These are phyloP conservation scores for Magnolia officinalis DNA, from an alignment of 164 flowering plant genomes.

Conservation along the genomic window DNA sequence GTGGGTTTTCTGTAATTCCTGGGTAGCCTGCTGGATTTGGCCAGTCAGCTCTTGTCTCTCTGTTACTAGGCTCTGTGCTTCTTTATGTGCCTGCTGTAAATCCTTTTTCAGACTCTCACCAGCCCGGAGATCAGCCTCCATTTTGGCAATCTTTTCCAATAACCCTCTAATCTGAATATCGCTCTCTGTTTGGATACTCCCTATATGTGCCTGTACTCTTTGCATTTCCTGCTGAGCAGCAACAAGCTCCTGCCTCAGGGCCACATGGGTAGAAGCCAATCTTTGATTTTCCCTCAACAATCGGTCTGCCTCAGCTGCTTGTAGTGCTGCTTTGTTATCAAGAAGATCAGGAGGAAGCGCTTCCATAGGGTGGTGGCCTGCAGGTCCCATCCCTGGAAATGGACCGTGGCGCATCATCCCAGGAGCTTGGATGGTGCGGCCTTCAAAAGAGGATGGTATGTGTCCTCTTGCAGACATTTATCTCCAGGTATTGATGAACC, in stretches of 20 bases:
- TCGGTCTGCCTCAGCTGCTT: slow-evolving; percentile 61
- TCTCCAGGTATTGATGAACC: slow-evolving; percentile 4
- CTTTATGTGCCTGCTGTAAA: slow-evolving; percentile 58
- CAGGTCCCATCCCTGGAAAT: slow-evolving; percentile 32
- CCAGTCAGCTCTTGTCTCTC: slow-evolving; percentile 49
- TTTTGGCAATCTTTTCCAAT: slow-evolving; percentile 65
- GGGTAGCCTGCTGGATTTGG: slow-evolving; percentile 41
- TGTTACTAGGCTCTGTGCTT: slow-evolving; percentile 55
- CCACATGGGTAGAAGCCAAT: slow-evolving; percentile 51
- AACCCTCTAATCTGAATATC: slow-evolving; percentile 71
- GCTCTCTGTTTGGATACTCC: slow-evolving; percentile 67
- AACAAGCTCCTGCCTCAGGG: slow-evolving; percentile 57
- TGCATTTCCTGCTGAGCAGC: slow-evolving; percentile 55
- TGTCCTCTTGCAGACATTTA: slow-evolving; percentile 51
- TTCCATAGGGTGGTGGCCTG: slow-evolving; percentile 31
- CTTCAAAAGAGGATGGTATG: slow-evolving; percentile 34
- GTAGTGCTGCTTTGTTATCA: slow-evolving; percentile 52
- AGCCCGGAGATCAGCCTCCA: slow-evolving; percentile 57
- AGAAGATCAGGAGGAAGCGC: slow-evolving; percentile 32
- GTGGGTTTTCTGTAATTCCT: slow-evolving; percentile 52
- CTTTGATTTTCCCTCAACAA: slow-evolving; percentile 65
- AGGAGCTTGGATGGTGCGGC: slow-evolving; percentile 43
- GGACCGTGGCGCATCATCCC: slow-evolving; percentile 67
- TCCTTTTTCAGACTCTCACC: slow-evolving; percentile 64
- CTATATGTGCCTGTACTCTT: slow-evolving; percentile 54